These are phyloP conservation scores for Gossypium bickii DNA, from an alignment of 345 rosid species.

Conservation along the genomic window DNA sequence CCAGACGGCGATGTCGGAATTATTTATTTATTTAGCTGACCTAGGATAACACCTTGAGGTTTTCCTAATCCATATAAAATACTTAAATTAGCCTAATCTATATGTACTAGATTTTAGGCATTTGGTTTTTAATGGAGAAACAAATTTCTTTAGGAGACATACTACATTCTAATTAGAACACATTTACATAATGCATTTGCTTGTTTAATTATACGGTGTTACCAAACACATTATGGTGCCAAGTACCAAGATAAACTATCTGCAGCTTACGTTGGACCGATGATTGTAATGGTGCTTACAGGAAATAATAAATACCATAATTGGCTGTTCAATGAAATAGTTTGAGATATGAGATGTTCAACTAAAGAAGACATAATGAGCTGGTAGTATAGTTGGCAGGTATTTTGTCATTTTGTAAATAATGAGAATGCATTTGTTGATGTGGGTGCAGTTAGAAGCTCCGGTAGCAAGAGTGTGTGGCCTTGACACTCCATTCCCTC, in stretches of 20 bases:
- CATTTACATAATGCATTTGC: not conserved
- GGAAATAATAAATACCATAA: not conserved
- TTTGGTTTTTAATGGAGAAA: not conserved
- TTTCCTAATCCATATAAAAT: not conserved
- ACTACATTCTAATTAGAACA: not conserved
- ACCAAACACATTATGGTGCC: not conserved
- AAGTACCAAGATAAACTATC: not conserved
- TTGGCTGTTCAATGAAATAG: not conserved
- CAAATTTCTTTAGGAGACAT: not conserved
- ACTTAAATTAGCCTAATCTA: not conserved
- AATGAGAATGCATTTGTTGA: not conserved
- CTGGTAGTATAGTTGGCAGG: not conserved
- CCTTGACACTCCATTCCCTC: conserved; percentile 87
- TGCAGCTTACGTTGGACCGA: no score
- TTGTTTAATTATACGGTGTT: not conserved
- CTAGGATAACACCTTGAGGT: not conserved
- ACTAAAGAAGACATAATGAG: not conserved
- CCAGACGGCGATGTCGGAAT: no score
- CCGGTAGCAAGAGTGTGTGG: conserved; percentile 87
- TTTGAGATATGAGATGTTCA: not conserved
- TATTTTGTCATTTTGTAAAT: not conserved
- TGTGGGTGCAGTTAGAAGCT: conserved; percentile 69
- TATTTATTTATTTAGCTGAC: no score
- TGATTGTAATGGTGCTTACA: not conserved
- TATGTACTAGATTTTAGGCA: not conserved